Base-by-base conservation (phyloP, 345 rosid genomes). In the Camelina neglecta region DNA sequence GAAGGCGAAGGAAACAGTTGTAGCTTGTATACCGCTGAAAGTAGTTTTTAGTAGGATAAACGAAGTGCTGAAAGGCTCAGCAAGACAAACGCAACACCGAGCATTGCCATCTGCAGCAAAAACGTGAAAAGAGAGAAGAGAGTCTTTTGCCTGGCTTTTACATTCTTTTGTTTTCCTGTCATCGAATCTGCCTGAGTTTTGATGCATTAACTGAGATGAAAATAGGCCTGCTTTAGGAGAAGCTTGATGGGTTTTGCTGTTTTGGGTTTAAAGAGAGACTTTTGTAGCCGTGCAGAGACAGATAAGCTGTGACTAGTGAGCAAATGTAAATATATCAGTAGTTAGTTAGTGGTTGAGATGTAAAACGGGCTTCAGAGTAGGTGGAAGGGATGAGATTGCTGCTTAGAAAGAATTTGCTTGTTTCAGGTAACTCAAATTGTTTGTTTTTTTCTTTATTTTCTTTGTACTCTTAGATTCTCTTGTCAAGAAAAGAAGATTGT, bases 1-100 rank as follows among this genome's bases (percentile, higher is more conserved):
- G 80, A 89, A 91, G 77, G 85, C 83, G 0, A 86, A 74, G 64
- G 90, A 84, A 73, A 83, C 92, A 8, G 96, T 85, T 16, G 72
- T 96, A 47, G 83, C 96, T 33, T 96, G 97, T 78, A 79, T 96
- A 69, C 99, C 99, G 11, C 76, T 96, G 65, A 91, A 87, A 81
- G 45, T 96, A 82, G 96, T 91, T n/a, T 93, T 93, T 83, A 93
- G 97, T 80, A 82, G 99, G 85, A 87, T 96, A 78, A 85, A 78
- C 5, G 89, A 96, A 83, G 95, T 93, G 21, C 75, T 93, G 85
- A 96, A 87, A 67, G 90, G 97, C n/a, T 89, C 92, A 57, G 62
- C 70, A 18, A 67, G 92, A 69, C 82, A 80, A 33, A 65, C 81
- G 24, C 77, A 73, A 24, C 63, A 72, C 36, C 69, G 83, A 12